Percentiles rank a stretch among this genome's conserved stretches.
phyloP scores from a whole-genome alignment of 805 yeast species.

The Starmerella floricola region DNA sequence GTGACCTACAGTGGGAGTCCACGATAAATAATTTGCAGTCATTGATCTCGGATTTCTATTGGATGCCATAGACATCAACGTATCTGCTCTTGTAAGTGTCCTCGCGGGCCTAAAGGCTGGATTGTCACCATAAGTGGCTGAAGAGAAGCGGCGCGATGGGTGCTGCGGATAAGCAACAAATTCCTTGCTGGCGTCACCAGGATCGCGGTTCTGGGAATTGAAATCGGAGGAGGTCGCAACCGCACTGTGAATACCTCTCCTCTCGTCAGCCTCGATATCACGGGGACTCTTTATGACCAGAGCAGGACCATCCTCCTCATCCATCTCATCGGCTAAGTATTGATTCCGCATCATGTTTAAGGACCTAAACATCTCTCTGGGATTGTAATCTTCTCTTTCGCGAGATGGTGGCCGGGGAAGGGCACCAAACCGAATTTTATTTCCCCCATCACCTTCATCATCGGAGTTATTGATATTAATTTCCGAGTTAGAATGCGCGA shows the following conservation, averaged over 20 bases:
- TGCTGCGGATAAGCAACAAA: neutral
- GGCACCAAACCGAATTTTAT: conserved; percentile 42
- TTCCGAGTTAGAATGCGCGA: too few species aligned
- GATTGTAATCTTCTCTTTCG: conserved; percentile 33
- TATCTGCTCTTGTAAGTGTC: conserved; percentile 9
- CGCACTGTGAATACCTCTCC: conserved; percentile 20
- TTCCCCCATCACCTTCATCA: conserved; percentile 3
- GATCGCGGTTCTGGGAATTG: neutral
- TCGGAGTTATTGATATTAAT: neutral
- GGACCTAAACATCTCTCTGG: conserved; percentile 74
- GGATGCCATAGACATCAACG: conserved; percentile 11
- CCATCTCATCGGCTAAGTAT: conserved; percentile 20
- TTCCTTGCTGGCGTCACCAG: neutral
- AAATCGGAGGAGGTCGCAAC: conserved; percentile 3
- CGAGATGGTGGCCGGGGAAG: conserved; percentile 37
- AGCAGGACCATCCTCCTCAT: conserved; percentile 61
- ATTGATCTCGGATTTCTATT: conserved; percentile 18
- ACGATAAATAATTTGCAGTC: conserved; percentile 53
- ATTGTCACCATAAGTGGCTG: neutral
- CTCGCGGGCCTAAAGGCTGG: conserved; percentile 1
- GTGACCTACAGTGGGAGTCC: conserved; percentile 85
- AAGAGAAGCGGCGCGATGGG: conserved; percentile 8
- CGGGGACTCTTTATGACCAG: conserved; percentile 67
- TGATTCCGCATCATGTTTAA: conserved; percentile 57
- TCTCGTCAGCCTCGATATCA: conserved; percentile 39